phyloP scores from a whole-genome alignment of 2,329 filamentous ascomycete genomes.

The Claviceps capensis region DNA sequence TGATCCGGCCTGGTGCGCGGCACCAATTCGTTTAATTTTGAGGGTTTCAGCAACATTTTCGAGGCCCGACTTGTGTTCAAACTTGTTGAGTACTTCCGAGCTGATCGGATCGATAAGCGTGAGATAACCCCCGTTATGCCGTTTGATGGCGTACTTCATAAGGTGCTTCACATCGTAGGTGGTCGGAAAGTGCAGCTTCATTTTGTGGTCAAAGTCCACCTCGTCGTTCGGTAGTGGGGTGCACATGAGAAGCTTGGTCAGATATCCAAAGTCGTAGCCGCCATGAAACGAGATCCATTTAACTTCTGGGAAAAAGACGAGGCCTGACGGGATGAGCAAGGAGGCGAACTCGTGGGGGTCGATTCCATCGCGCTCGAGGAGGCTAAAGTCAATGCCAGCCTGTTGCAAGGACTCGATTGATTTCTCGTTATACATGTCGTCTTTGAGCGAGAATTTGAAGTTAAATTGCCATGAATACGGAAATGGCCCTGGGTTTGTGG shows the following conservation, averaged over 20 bases:
- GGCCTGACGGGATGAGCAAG: constrained; percentile 78
- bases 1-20: constrained; percentile 83
- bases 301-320: constrained; percentile 76
- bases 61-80: constrained; percentile 81
- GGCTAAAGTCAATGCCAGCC: constrained; percentile 82
- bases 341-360: constrained; percentile 81
- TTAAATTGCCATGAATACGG: constrained; percentile 99
- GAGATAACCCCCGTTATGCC: constrained; percentile 49
- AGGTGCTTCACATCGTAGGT: constrained; percentile 96
- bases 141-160: constrained; percentile 73
- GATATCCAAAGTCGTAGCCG: constrained; percentile 94
- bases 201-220: constrained; percentile 72
- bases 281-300: constrained; percentile 97
- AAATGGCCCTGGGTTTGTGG: constrained; percentile 36
- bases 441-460: constrained; percentile 86
- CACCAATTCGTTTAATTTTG: constrained; percentile 76
- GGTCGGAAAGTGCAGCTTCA: constrained; percentile 85
- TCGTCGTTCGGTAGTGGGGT: constrained; percentile 78
- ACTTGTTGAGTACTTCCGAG: constrained; percentile 64
- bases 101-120: constrained; percentile 51
- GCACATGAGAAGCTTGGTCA: constrained; percentile 85
- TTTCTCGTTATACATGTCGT: constrained; percentile 95
- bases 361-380: constrained; percentile 78
- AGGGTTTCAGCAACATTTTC: constrained; percentile 91
- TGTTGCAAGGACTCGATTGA: constrained; percentile 85